A percentile compares a stretch with the other conserved stretches of the same genome.
Evolutionary conservation across 2,329 filamentous ascomycete genomes (phyloP).

Genomic region (Septoria petroselini): DNA sequence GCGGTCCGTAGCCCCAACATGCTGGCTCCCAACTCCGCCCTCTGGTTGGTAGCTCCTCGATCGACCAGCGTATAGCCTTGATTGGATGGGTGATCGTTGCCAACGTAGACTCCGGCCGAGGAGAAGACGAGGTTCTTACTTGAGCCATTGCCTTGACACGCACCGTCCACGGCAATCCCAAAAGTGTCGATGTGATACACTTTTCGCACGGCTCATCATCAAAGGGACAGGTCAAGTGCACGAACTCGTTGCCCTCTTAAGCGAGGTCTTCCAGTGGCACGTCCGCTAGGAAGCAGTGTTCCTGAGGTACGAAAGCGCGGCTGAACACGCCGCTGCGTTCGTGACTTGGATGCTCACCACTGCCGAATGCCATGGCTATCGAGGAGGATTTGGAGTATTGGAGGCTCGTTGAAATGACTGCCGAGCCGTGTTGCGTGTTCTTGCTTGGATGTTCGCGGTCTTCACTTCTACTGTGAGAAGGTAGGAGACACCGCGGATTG

Average conservation of each 20-base stretch:
- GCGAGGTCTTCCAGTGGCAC: neutral
- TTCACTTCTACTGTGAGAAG: no score
- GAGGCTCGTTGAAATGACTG: no score
- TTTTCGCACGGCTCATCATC: neutral
- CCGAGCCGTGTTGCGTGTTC: no score
- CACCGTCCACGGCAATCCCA: neutral
- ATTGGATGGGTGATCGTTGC: neutral
- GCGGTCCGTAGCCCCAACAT: neutral
- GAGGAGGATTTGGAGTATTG: no score
- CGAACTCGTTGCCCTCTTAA: conserved; percentile 10
- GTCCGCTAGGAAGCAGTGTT: neutral
- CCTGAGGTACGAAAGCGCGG: neutral
- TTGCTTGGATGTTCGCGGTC: no score
- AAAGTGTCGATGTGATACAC: neutral
- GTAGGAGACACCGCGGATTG: no score
- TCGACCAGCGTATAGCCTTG: neutral
- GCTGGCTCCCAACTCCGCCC: neutral
- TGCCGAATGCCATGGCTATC: no score
- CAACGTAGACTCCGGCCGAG: neutral
- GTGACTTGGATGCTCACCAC: no score
- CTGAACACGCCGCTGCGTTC: no score
- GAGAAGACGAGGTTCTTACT: neutral
- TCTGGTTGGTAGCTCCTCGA: neutral
- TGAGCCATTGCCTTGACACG: neutral
- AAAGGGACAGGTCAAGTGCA: conserved; percentile 8